Conservation (phyloP, 805 yeast species). For the Tetrapisispora phaffii region DNA sequence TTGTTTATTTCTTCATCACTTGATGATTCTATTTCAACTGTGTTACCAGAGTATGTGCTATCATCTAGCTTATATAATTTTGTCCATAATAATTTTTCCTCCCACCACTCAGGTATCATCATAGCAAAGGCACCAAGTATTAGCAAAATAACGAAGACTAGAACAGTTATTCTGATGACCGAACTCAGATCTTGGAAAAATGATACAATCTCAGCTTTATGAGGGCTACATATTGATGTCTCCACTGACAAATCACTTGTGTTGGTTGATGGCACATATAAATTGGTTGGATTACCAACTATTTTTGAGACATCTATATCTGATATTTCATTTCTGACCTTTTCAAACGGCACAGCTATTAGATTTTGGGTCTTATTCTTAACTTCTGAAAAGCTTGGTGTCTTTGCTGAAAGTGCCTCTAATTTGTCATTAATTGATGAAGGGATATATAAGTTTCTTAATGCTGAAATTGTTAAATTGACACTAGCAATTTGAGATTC, state of each 20-base stretch:
- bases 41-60: background rate
- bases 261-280: slow-evolving; percentile 35
- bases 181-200: slow-evolving; percentile 29
- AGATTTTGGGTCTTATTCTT: slow-evolving; percentile 46
- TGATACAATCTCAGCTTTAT: slow-evolving; percentile 31
- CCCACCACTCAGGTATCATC: slow-evolving; percentile 35
- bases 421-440: slow-evolving; percentile 50
- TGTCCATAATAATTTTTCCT: slow-evolving; percentile 42
- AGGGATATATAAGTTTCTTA: slow-evolving; percentile 58
- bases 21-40: background rate
- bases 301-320: slow-evolving; percentile 24
- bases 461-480: slow-evolving; percentile 45
- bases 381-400: slow-evolving; percentile 61
- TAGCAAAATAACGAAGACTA: slow-evolving; percentile 33
- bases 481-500: slow-evolving; percentile 36
- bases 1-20: slow-evolving; percentile 2
- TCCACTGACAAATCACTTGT: slow-evolving; percentile 3
- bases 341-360: slow-evolving; percentile 51
- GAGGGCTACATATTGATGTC: slow-evolving; percentile 33
- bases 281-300: slow-evolving; percentile 11
- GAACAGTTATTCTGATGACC: slow-evolving; percentile 30
- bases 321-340: slow-evolving; percentile 34
- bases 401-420: slow-evolving; percentile 37
- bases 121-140: slow-evolving; percentile 34
- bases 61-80: slow-evolving; percentile 20